These are phyloP conservation scores for Rhododendron vialii DNA, from an alignment of 148 eudicot species.

Conservation along the genomic window DNA sequence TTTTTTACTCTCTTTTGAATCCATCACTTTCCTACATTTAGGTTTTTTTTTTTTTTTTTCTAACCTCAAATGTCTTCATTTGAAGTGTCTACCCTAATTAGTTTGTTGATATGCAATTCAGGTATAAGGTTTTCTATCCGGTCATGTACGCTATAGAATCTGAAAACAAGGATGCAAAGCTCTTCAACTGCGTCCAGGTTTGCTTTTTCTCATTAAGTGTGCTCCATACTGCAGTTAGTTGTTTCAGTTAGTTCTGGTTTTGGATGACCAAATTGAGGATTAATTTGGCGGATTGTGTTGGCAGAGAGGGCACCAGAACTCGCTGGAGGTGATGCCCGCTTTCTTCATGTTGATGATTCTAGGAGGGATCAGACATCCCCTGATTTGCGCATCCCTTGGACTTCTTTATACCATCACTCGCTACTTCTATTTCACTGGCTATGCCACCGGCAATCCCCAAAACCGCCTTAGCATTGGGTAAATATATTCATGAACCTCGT, in stretches of 20 bases:
- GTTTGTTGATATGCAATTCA: background rate
- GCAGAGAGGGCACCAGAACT: slow-evolving; percentile 99
- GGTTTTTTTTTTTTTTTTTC: too few species aligned
- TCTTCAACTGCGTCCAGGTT: slow-evolving; percentile 97
- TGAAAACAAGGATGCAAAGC: slow-evolving; percentile 87
- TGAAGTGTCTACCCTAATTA: background rate
- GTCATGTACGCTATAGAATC: slow-evolving; percentile 74
- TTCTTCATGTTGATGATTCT: slow-evolving; percentile 61
- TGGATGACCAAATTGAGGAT: background rate
- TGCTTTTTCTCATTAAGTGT: background rate
- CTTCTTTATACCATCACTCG: slow-evolving; percentile 42
- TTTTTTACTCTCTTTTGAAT: background rate
- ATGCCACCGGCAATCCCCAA: slow-evolving; percentile 69
- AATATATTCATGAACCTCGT: background rate
- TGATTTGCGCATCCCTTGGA: slow-evolving; percentile 51
- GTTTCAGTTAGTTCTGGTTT: background rate
- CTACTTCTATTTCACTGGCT: slow-evolving; percentile 88
- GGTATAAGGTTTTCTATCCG: slow-evolving; percentile 81
- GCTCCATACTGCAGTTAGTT: background rate
- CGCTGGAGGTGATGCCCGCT: slow-evolving; percentile 79
- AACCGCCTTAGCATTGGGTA: slow-evolving; percentile 80
- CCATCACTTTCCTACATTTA: background rate
- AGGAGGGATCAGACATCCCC: slow-evolving; percentile 81
- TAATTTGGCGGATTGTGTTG: background rate
- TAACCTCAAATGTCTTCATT: background rate